Evolutionary conservation across 164 flowering plant species (phyloP), one percentile per base, ranked within the genome.

Genomic region (Litsea cubeba): DNA sequence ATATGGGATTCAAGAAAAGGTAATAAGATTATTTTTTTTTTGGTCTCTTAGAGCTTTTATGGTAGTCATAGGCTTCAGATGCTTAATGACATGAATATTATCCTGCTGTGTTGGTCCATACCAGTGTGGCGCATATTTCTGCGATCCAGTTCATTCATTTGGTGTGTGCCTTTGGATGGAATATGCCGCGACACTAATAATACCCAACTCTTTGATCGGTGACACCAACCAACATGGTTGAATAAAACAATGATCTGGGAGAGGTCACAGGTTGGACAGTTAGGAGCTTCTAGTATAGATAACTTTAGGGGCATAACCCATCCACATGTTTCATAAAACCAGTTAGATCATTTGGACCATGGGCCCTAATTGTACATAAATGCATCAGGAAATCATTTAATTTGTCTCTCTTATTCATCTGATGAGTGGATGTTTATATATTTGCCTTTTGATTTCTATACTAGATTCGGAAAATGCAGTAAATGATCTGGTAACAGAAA

Each of bases 1-100:
- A 65, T 65, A 75, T 18, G 20, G 68, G 69, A 64, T 28, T 50
- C 60, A 46, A 46, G 65, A 66, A 66, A 77, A 71, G 49, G 65
- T 60, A 80, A 84, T 87, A 74, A 76, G n/a, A 2, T 75, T n/a
- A n/a, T 69, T 69, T 51, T 40, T 10, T 68, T n/a, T n/a, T 20
- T 30, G 25, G 17, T 35, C 28, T 12, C 25, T 18, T 54, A 14
- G 22, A 50, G 6, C 17, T 22, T 64, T 64, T 18, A 35, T 26
- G 10, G 5, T 1, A 68, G 15, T 12, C 28, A 12, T 68, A 26
- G n/a, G 50, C 70, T 32, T 32, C 10, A 26, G 28, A 15, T 10
- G 40, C 32, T 20, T 54, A 54, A 17, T 15, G 7, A 5, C 20
- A 12, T 54, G 7, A 54, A 18, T 54, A 54, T 15, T 54, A n/a